A percentile compares a stretch with the other conserved stretches of the same genome.
Evolutionary conservation across 768 basidiomycete species (phyloP).

Genomic region (Exidia glandulosa): DNA sequence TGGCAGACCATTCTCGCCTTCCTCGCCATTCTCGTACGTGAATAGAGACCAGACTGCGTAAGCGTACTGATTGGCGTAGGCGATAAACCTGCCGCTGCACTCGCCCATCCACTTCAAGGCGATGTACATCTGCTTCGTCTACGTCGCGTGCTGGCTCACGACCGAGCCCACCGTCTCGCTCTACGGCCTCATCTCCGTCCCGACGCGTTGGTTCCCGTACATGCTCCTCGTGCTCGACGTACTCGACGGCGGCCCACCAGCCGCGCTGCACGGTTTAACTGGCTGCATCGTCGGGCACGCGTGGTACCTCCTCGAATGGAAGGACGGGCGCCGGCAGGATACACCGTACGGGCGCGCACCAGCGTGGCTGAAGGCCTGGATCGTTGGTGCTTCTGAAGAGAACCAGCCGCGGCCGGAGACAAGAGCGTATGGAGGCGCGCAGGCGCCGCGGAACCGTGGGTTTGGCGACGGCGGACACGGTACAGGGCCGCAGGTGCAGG

Average conservation of each 20-base stretch:
- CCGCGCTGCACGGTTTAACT: conserved; percentile 45
- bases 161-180: conserved; percentile 59
- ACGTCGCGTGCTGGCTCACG: conserved; percentile 56
- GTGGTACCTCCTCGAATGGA: conserved; percentile 44
- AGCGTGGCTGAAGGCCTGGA: neutral
- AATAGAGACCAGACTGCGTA: neutral
- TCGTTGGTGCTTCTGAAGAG: neutral
- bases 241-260: conserved; percentile 36
- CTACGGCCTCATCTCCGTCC: conserved; percentile 69
- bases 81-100: conserved; percentile 49
- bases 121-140: conserved; percentile 54
- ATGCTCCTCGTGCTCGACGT: conserved; percentile 64
- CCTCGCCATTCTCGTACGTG: conserved; percentile 48
- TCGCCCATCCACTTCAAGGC: conserved; percentile 50
- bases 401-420: neutral
- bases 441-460: conserved; percentile 42
- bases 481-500: conserved; percentile 13
- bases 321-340: conserved; percentile 1
- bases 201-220: conserved; percentile 63
- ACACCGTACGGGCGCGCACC: neutral
- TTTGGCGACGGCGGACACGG: conserved; percentile 24
- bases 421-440: conserved; percentile 25
- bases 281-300: conserved; percentile 70
- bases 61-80: conserved; percentile 17
- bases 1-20: conserved; percentile 57